phyloP scores from a whole-genome alignment of 2,329 filamentous ascomycete species.

The Pezicula radicicola region DNA sequence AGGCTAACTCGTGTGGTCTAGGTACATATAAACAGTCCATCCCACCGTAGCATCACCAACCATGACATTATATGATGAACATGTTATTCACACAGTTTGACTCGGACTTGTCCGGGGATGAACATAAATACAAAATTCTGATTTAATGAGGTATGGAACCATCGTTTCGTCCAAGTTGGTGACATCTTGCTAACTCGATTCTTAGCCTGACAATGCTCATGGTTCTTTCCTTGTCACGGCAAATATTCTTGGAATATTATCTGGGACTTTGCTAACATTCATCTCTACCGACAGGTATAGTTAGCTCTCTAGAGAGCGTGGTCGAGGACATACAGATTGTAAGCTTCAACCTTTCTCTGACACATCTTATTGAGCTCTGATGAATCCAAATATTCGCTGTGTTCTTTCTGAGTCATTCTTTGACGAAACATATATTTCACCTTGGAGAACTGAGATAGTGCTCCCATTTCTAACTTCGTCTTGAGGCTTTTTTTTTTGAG shows the following conservation, averaged over 20 bases:
- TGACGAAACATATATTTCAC: constrained; percentile 34
- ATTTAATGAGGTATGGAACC: constrained; percentile 39
- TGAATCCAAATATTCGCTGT: constrained; percentile 32
- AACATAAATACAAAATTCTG: constrained; percentile 38
- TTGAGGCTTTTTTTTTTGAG: background rate
- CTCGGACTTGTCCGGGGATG: constrained; percentile 29
- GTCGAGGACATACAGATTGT: constrained; percentile 3
- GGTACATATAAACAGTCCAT: background rate
- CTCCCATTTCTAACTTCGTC: constrained; percentile 5
- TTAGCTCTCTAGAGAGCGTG: background rate
- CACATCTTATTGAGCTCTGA: constrained; percentile 22
- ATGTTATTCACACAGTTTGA: constrained; percentile 42
- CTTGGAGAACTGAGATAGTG: constrained; percentile 34
- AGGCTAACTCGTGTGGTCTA: constrained; percentile 11
- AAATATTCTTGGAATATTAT: constrained; percentile 2
- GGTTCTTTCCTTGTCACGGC: constrained; percentile 17
- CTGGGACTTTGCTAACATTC: constrained; percentile 18
- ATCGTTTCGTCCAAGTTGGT: background rate
- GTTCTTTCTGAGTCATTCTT: constrained; percentile 29
- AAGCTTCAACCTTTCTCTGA: constrained; percentile 4
- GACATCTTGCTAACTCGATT: constrained; percentile 10
- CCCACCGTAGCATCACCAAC: constrained; percentile 3
- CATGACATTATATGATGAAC: constrained; percentile 34
- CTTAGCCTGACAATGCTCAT: constrained; percentile 29
- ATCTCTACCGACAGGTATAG: constrained; percentile 12